Evolutionary conservation across 306 rosid genomes (phyloP), one percentile per base, ranked within the genome.

Genomic region (Glycine latifolia): DNA sequence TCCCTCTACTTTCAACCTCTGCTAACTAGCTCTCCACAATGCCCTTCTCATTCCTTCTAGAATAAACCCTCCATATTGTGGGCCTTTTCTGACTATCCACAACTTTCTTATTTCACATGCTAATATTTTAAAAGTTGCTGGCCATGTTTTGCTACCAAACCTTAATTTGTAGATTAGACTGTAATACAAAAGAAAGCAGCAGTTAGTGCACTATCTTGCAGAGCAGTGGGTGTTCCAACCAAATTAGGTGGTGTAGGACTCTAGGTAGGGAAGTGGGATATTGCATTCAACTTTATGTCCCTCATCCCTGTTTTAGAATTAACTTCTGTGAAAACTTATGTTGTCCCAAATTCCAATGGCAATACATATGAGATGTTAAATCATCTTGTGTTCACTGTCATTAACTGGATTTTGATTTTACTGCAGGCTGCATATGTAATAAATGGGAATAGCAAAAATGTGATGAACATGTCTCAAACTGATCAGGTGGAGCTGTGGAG

Each of bases 401-500:
- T 66, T 54, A 26, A 56, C 78, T 62, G 52, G 37, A 63, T 55
- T 60, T 82, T 68, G 46, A 72, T 78, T 56, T 82, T 65, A 47
- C 65, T 68, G 82, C 86, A 95, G 99, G 98, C 99, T 61, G 90
- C 97, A 60, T 93, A 95, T 88, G 89, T 95, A 53, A 89, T 91
- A 65, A 82, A 83, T 83, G 98, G 99, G 61, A 95, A 89, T 84
- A 87, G 94, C 89, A 95, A 95, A 89, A 95, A 92, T 91, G 88
- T 95, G 44, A 95, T 95, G 99, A 95, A 92, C 91, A 91, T 95
- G 96, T 93, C 99, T 73, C 97, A 95, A 85, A 79, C 93, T 84
- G 99, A 95, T 89, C 97, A 93, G 82, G 88, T 86, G 91, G 99
- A 93, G 83, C 97, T 95, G 62, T 95, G 99, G 99, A 89, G 83